A percentile compares a stretch with the other conserved stretches of the same genome.
Evolutionary conservation across 139 green algal species (phyloP).

Genomic region (Ettlia oleoabundans): DNA sequence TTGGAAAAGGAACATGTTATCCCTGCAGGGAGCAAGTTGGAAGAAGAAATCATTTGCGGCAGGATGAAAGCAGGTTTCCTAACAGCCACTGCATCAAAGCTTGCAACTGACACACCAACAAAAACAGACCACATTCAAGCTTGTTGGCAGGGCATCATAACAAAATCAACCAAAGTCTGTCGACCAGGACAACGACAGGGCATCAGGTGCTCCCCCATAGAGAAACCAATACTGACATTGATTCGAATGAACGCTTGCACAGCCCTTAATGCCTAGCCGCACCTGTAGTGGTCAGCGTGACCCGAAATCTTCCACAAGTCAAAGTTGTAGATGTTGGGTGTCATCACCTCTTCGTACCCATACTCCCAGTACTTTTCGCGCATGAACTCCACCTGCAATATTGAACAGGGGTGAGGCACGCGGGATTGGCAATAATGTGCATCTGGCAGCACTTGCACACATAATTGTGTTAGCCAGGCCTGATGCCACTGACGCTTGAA

Average conservation of each 20-base stretch:
- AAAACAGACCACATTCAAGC: neutral
- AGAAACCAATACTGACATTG: no score
- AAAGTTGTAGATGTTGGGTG: constrained; percentile 99
- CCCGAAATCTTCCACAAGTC: constrained; percentile 95
- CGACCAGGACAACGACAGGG: no score
- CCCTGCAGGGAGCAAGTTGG: no score
- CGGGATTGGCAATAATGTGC: no score
- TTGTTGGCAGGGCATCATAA: no score
- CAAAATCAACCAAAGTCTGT: no score
- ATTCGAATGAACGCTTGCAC: no score
- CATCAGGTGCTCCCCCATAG: no score
- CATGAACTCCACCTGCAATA: constrained; percentile 64
- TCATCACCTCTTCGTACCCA: constrained; percentile 97
- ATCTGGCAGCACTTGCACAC: no score
- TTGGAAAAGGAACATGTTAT: constrained; percentile 98
- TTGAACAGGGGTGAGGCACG: neutral
- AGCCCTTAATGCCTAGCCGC: no score
- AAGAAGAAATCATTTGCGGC: no score
- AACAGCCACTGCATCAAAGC: neutral
- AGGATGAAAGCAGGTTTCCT: neutral
- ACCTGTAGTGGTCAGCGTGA: constrained; percentile 96
- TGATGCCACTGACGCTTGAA: neutral
- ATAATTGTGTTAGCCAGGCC: neutral
- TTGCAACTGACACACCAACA: neutral
- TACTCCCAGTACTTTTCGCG: constrained; percentile 96